Evolutionary conservation across 2,329 filamentous ascomycete genomes (phyloP).

Genomic region (Dendrostoma leiphaemia): DNA sequence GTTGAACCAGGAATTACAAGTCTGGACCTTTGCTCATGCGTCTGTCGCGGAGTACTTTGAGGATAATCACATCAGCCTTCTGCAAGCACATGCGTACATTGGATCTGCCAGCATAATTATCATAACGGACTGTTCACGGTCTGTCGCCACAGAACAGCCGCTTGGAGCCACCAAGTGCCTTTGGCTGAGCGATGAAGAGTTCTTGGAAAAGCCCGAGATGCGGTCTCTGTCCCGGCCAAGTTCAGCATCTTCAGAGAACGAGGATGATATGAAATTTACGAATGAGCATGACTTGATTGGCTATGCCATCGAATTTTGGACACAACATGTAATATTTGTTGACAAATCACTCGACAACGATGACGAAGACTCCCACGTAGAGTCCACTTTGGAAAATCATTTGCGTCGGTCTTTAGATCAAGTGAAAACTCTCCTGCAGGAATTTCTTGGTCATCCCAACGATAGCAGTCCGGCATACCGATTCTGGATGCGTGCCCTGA

Average conservation of each 20-base stretch:
- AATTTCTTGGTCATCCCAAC: neutral
- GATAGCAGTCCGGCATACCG: neutral
- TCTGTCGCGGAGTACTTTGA: slow-evolving; percentile 21
- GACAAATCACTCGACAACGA: neutral
- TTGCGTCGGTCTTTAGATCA: neutral
- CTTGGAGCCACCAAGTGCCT: neutral
- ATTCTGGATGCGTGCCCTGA: neutral
- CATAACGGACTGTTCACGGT: neutral
- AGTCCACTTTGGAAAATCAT: too few species aligned
- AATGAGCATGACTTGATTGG: neutral
- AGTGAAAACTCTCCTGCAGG: neutral
- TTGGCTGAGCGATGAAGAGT: neutral
- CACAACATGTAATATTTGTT: neutral
- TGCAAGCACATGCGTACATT: slow-evolving; percentile 8
- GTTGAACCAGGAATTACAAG: neutral
- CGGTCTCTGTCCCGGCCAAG: too few species aligned
- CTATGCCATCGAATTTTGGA: neutral
- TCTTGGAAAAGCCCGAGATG: too few species aligned
- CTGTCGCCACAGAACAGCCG: neutral
- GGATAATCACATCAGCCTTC: slow-evolving; percentile 4
- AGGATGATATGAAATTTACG: too few species aligned
- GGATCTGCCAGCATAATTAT: neutral
- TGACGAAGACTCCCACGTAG: neutral
- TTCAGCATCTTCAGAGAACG: too few species aligned
- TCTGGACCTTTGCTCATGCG: slow-evolving; percentile 20